These are phyloP conservation scores for Hyaloscypha variabilis DNA, from an alignment of 495 filamentous ascomycete genomes.

Conservation along the genomic window DNA sequence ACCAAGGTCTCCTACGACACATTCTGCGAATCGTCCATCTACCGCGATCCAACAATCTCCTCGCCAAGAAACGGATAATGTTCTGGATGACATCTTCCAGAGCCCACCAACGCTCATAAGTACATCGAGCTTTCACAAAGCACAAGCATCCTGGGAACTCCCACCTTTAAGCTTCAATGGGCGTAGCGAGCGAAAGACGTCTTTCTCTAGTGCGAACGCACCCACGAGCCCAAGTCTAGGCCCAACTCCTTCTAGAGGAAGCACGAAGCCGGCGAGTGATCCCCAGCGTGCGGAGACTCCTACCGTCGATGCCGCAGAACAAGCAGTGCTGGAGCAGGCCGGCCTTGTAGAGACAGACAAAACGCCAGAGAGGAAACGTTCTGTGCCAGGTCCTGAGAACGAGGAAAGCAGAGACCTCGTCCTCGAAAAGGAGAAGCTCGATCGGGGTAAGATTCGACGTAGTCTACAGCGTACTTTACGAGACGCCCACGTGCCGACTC, in stretches of 20 bases:
- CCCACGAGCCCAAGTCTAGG: slow-evolving; percentile 29
- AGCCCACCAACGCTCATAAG: slow-evolving; percentile 30
- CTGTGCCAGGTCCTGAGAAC: slow-evolving; percentile 20
- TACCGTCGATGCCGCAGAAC: slow-evolving; percentile 48
- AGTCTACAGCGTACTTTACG: slow-evolving; percentile 94
- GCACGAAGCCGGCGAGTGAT: slow-evolving; percentile 30
- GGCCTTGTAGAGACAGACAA: slow-evolving; percentile 42
- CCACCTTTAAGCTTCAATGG: slow-evolving; percentile 45
- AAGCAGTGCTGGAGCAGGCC: slow-evolving; percentile 51
- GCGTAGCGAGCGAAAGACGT: slow-evolving; percentile 29
- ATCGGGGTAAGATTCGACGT: slow-evolving; percentile 65
- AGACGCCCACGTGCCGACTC: slow-evolving; percentile 68
- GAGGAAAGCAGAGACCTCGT: slow-evolving; percentile 38
- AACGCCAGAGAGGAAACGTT: slow-evolving; percentile 24
- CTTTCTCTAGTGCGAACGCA: slow-evolving; percentile 18
- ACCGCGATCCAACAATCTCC: slow-evolving; percentile 25
- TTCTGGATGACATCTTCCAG: slow-evolving; percentile 31
- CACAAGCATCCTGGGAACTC: slow-evolving; percentile 54
- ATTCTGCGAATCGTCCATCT: slow-evolving; percentile 29
- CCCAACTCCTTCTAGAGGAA: slow-evolving; percentile 21
- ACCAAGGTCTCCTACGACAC: slow-evolving; percentile 32
- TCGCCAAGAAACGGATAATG: slow-evolving; percentile 28
- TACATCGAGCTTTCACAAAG: slow-evolving; percentile 47
- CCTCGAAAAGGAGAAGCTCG: slow-evolving; percentile 44
- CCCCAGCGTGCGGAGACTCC: slow-evolving; percentile 28